A percentile compares a stretch with the other conserved stretches of the same genome.
These are phyloP conservation scores for Escallonia herrerae DNA, from an alignment of 129 eudicot genomes.

Conservation along the genomic window DNA sequence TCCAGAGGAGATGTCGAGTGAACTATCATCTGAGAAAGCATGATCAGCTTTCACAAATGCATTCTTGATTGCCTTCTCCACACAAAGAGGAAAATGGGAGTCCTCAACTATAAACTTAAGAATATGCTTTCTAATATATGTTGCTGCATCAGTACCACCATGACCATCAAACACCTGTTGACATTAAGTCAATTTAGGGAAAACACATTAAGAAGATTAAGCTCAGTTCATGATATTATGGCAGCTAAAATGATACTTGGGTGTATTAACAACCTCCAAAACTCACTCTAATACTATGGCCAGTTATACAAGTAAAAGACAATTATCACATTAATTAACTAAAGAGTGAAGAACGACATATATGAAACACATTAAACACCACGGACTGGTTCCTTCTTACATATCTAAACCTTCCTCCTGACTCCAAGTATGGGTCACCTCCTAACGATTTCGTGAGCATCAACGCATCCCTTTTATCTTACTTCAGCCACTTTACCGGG, in stretches of 20 bases:
- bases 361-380: too few species aligned
- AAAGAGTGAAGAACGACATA: too few species aligned
- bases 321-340: too few species aligned
- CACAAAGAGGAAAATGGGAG: constrained; percentile 56
- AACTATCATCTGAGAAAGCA: constrained; percentile 65
- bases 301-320: too few species aligned
- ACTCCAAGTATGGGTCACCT: too few species aligned
- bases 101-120: constrained; percentile 71
- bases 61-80: constrained; percentile 63
- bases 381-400: too few species aligned
- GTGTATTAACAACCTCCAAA: neutral
- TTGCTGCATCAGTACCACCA: constrained; percentile 93
- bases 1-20: constrained; percentile 82
- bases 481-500: too few species aligned
- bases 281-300: too few species aligned
- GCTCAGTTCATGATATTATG: neutral
- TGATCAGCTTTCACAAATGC: constrained; percentile 84
- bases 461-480: too few species aligned
- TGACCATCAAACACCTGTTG: constrained; percentile 95
- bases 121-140: constrained; percentile 52
- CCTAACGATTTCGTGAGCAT: too few species aligned
- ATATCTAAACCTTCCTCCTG: too few species aligned
- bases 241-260: neutral
- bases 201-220: neutral
- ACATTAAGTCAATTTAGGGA: neutral